phyloP scores from a whole-genome alignment of 768 basidiomycete species.

The Boletus fagicola region DNA sequence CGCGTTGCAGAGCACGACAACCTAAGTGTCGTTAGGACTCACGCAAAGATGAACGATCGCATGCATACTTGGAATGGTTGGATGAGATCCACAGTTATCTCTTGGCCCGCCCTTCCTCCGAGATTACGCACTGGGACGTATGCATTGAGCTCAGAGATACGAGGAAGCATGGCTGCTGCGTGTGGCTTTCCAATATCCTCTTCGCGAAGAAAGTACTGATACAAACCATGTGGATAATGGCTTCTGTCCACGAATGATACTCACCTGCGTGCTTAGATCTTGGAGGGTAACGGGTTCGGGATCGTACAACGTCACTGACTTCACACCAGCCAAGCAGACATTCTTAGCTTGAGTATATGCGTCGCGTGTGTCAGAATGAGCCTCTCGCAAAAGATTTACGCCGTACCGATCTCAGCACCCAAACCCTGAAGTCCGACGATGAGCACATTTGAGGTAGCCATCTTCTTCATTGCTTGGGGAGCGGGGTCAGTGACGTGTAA shows the following conservation, averaged over 20 bases:
- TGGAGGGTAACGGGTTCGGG: constrained; percentile 84
- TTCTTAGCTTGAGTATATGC: constrained; percentile 69
- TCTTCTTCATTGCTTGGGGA: constrained; percentile 92
- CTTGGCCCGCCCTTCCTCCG: constrained; percentile 73
- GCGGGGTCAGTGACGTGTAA: constrained; percentile 17
- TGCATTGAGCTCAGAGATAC: constrained; percentile 90
- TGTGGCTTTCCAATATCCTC: constrained; percentile 86
- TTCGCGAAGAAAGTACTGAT: constrained; percentile 88
- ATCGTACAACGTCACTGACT: constrained; percentile 94
- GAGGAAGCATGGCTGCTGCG: constrained; percentile 81
- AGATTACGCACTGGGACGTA: constrained; percentile 93
- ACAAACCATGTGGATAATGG: constrained; percentile 9
- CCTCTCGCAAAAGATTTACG: neutral
- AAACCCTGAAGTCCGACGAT: constrained; percentile 90
- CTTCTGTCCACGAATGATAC: constrained; percentile 19
- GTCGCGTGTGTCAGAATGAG: constrained; percentile 6
- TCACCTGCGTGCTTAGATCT: constrained; percentile 90
- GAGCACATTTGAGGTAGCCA: constrained; percentile 94
- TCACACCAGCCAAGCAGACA: constrained; percentile 91
- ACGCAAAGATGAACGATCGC: neutral
- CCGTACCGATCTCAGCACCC: constrained; percentile 90
- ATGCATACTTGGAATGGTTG: constrained; percentile 82
- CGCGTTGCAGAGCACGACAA: constrained; percentile 83
- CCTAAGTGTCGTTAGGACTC: constrained; percentile 44
- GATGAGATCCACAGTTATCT: constrained; percentile 76